Conservation (phyloP, 495 filamentous ascomycete species). For the Neurospora sublineolata region DNA sequence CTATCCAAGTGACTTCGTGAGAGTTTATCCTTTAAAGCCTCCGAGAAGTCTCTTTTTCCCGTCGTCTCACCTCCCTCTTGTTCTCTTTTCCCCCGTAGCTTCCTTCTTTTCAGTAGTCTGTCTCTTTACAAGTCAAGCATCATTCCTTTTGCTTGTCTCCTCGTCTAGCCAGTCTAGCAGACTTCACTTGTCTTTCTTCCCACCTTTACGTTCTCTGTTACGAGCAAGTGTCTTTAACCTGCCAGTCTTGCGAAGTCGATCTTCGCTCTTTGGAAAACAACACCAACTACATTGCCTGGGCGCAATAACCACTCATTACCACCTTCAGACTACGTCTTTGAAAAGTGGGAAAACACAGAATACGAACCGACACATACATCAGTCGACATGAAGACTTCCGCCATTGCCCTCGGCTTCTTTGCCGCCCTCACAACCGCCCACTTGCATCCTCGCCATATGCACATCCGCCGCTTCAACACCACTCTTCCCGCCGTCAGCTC, state of each 20-base stretch:
- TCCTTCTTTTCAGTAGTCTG: slow-evolving; percentile 13
- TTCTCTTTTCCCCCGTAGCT: slow-evolving; percentile 8
- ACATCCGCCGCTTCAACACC: slow-evolving; percentile 25
- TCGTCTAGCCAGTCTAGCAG: slow-evolving; percentile 16
- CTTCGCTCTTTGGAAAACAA: slow-evolving; percentile 29
- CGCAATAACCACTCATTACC: slow-evolving; percentile 6
- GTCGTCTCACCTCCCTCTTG: slow-evolving; percentile 7
- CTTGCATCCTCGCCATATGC: slow-evolving; percentile 30
- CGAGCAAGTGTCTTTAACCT: slow-evolving; percentile 34
- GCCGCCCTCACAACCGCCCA: slow-evolving; percentile 31
- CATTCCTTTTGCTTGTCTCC: slow-evolving; percentile 26
- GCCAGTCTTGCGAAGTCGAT: slow-evolving; percentile 32
- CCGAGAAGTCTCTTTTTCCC: background rate
- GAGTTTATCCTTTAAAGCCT: slow-evolving; percentile 12
- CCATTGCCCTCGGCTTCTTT: slow-evolving; percentile 33
- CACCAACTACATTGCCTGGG: slow-evolving; percentile 9
- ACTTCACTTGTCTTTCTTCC: slow-evolving; percentile 20
- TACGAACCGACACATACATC: slow-evolving; percentile 4
- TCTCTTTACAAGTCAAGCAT: slow-evolving; percentile 20
- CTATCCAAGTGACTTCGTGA: background rate
- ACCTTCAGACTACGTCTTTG: background rate
- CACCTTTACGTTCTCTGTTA: slow-evolving; percentile 22
- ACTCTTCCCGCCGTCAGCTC: slow-evolving; percentile 11
- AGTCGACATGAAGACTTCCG: slow-evolving; percentile 36
- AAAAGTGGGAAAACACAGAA: slow-evolving; percentile 3